Base-by-base conservation (phyloP, 257 asterid genomes). In the Cinchona pubescens region DNA sequence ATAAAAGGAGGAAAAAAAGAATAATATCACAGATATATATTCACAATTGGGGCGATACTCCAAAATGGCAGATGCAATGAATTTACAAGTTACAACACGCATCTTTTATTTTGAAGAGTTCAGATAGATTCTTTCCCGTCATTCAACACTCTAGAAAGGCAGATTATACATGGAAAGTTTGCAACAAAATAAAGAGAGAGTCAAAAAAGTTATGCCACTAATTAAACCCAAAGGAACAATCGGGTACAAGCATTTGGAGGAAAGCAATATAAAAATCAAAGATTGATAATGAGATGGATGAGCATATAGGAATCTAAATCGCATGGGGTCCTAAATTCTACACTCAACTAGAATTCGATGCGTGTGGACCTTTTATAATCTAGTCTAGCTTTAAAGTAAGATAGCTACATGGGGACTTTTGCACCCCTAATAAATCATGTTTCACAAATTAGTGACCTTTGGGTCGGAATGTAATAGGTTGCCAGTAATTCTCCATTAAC, bases 161-260 rank as follows among this genome's bases (percentile, higher is more conserved):
- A 64, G 15, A 37, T n/a, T n/a, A n/a, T n/a, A n/a, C n/a, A n/a
- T 35, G 7, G 5, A 64, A 64, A 64, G 48, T 64, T 7, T 8
- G 48, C 21, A 4, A 64, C 3, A 64, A 35, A 63, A 19, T 19
- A 35, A 7, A 35, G 16, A 19, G 37, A 35, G 29, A 64, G 69
- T 64, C 48, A 64, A 64, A 35, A 64, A 64, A 35, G 69, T 35
- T 7, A 19, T 6, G 29, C 69, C 69, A 63, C 69, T 34, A n/a
- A n/a, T n/a, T n/a, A 63, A 32, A 63, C 45, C 27, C 38, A 30
- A 61, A 6, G 38, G 66, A 12, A 21, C 29, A 21, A 10, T 58
- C 16, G 3, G 29, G 67, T 4, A 42, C 10, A 67, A 67, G 55
- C 67, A 32, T 62, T 34, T 38, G 72, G 35, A 40, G 21, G 19